Evolutionary conservation across 2,329 filamentous ascomycete genomes (phyloP).

Genomic region (Ascochyta viciae-villosae): DNA sequence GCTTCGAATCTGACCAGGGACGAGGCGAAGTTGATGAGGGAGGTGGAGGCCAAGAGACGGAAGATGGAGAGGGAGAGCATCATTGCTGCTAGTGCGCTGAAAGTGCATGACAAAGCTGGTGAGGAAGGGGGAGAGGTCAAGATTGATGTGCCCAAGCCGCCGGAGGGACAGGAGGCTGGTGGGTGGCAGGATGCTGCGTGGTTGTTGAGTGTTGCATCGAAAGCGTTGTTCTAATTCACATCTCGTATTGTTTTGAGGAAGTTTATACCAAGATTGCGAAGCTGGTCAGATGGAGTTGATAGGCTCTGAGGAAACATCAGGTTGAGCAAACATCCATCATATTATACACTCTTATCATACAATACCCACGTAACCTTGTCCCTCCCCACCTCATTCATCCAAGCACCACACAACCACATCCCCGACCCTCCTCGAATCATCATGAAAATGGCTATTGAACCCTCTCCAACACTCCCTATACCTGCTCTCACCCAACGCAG

Average conservation of each 20-base stretch:
- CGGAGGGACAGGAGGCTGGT: slow-evolving; percentile 45
- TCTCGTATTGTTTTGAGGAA: no score
- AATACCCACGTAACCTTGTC: not conserved
- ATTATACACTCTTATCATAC: not conserved
- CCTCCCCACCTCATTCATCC: slow-evolving; percentile 19
- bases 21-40: slow-evolving; percentile 46
- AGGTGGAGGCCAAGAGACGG: slow-evolving; percentile 47
- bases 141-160: slow-evolving; percentile 19
- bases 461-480: slow-evolving; percentile 67
- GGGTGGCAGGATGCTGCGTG: slow-evolving; percentile 67
- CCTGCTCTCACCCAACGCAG: slow-evolving; percentile 52
- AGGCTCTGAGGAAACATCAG: no score
- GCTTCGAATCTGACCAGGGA: slow-evolving; percentile 39
- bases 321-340: no score
- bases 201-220: slow-evolving; percentile 62
- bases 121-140: slow-evolving; percentile 25
- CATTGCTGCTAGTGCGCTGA: slow-evolving; percentile 47
- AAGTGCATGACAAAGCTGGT: slow-evolving; percentile 36
- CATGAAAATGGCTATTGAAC: slow-evolving; percentile 69
- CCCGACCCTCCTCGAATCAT: slow-evolving; percentile 66
- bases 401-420: slow-evolving; percentile 68
- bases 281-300: no score
- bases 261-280: no score
- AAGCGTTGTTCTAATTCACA: slow-evolving; percentile 46
- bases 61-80: slow-evolving; percentile 48